A percentile compares a stretch with the other conserved stretches of the same genome.
These are phyloP conservation scores for Neoboletus brunneissimus DNA, from an alignment of 768 basidiomycete genomes.

Conservation along the genomic window DNA sequence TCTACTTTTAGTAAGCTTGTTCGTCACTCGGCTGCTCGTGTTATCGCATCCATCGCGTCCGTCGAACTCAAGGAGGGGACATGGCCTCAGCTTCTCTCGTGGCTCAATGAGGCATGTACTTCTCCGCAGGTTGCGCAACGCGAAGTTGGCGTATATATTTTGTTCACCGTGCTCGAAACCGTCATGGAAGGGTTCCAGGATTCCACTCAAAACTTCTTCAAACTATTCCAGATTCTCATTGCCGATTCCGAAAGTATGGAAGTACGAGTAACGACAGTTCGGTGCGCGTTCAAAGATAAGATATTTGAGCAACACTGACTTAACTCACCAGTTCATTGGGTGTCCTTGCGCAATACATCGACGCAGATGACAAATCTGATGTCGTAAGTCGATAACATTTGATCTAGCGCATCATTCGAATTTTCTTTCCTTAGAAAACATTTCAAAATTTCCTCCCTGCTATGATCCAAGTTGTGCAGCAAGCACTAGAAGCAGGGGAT, in stretches of 20 bases:
- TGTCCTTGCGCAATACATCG: conserved; percentile 90
- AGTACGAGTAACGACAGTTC: conserved; percentile 86
- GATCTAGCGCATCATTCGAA: not conserved
- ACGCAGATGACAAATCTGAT: conserved; percentile 79
- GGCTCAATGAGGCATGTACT: conserved; percentile 74
- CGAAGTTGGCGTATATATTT: conserved; percentile 88
- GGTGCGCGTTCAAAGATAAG: conserved; percentile 39
- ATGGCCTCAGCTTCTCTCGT: conserved; percentile 88
- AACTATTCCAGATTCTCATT: conserved; percentile 70
- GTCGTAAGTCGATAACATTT: conserved; percentile 54
- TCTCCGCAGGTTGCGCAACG: conserved; percentile 71
- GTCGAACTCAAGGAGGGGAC: conserved; percentile 76
- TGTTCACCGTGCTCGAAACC: conserved; percentile 88
- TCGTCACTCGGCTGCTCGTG: conserved; percentile 88
- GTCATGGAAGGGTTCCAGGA: conserved; percentile 88
- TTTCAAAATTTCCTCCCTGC: conserved; percentile 85
- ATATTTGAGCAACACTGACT: conserved; percentile 2
- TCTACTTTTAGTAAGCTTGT: conserved; percentile 67
- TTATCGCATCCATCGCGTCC: conserved; percentile 88
- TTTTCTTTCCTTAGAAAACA: conserved; percentile 51
- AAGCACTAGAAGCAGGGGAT: conserved; percentile 75
- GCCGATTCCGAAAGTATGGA: conserved; percentile 83
- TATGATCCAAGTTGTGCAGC: conserved; percentile 87
- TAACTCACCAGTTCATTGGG: conserved; percentile 65
- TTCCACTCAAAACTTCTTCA: conserved; percentile 71